Evolutionary conservation across 345 rosid species (phyloP).

Genomic region (Kernera saxatilis): DNA sequence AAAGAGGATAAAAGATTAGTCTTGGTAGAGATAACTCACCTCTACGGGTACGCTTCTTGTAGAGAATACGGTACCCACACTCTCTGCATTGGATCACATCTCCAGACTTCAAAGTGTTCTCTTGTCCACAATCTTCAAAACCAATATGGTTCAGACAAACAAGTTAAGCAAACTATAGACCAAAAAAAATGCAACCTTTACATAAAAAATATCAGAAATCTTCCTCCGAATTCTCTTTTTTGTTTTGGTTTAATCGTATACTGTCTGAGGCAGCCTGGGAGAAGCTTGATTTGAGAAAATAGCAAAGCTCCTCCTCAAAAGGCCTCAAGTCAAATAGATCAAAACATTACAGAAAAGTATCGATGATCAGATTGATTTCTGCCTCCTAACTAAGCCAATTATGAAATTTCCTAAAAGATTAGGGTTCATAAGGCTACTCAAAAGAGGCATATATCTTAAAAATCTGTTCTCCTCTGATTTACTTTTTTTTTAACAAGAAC

Average conservation of each 20-base stretch:
- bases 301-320: constrained; percentile 19
- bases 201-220: neutral
- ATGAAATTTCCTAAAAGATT: constrained; percentile 4
- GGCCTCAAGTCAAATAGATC: constrained; percentile 11
- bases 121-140: constrained; percentile 70
- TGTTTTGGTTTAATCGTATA: neutral
- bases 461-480: neutral
- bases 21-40: constrained; percentile 32
- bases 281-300: constrained; percentile 11
- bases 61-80: constrained; percentile 88
- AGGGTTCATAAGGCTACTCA: constrained; percentile 19
- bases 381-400: constrained; percentile 29
- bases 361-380: constrained; percentile 1
- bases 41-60: constrained; percentile 92
- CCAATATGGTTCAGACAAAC: neutral
- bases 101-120: constrained; percentile 66
- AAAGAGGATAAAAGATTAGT: neutral
- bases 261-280: constrained; percentile 20
- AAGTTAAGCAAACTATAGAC: neutral
- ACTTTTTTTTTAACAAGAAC: no score
- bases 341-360: constrained; percentile 10
- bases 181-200: neutral
- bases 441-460: neutral
- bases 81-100: constrained; percentile 93
- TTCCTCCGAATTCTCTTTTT: neutral